Percentiles rank a stretch among this genome's conserved stretches.
Evolutionary conservation across 139 green algal species (phyloP).

Genomic region (Pycnococcus provasolii): DNA sequence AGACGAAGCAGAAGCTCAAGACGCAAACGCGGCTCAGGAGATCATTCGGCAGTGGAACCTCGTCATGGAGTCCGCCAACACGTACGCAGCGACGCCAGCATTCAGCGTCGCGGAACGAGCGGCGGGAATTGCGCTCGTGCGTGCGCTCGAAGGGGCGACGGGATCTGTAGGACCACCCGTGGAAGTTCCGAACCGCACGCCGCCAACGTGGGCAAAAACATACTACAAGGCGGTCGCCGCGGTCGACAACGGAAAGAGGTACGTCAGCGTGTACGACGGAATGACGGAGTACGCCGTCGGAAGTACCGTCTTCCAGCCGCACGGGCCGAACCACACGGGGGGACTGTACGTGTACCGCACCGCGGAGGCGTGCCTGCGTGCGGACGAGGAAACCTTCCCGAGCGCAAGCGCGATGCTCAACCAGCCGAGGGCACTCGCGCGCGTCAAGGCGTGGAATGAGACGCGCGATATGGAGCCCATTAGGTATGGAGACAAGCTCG

Average conservation of each 20-base stretch:
- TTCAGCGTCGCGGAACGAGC: no score
- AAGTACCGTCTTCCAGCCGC: background rate
- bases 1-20: no score
- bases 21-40: no score
- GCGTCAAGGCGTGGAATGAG: background rate
- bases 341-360: background rate
- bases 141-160: background rate
- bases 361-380: background rate
- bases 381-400: background rate
- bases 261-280: slow-evolving; percentile 5
- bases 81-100: no score
- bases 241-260: background rate
- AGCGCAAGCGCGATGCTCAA: background rate
- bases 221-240: slow-evolving; percentile 5
- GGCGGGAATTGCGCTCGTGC: no score
- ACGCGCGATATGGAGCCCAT: background rate
- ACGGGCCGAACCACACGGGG: background rate
- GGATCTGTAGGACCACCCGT: no score
- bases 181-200: background rate
- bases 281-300: background rate
- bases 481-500: background rate
- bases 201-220: background rate
- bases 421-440: background rate
- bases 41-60: no score
- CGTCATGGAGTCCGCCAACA: no score